A percentile compares a stretch with the other conserved stretches of the same genome.
These are phyloP conservation scores for Pulchroboletus neoregius DNA, from an alignment of 1,284 basidiomycete species.

Conservation along the genomic window DNA sequence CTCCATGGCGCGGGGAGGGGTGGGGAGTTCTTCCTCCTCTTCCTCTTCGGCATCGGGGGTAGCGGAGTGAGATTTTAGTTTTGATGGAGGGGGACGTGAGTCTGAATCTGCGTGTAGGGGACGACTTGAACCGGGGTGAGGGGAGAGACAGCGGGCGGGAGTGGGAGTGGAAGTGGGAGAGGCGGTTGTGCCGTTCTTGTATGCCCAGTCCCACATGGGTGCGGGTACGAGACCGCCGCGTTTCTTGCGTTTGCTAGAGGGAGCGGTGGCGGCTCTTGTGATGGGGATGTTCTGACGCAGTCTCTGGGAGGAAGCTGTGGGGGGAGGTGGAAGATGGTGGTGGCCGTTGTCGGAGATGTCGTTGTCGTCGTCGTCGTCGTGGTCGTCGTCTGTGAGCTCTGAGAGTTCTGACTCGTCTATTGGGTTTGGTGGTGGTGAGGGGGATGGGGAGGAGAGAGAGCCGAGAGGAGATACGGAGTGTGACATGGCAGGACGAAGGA, in stretches of 20 bases:
- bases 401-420: conserved; percentile 69
- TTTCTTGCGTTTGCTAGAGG: conserved; percentile 47
- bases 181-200: conserved; percentile 33
- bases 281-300: conserved; percentile 7
- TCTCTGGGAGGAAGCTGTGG: conserved; percentile 8
- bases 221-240: conserved; percentile 65
- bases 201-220: conserved; percentile 76
- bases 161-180: conserved; percentile 10
- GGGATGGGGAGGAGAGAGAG: conserved; percentile 54
- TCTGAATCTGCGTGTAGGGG: no score
- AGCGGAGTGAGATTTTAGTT: conserved; percentile 20
- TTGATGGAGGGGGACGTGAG: neutral
- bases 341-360: conserved; percentile 23
- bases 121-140: neutral
- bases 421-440: conserved; percentile 36
- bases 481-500: conserved; percentile 15
- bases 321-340: conserved; percentile 21
- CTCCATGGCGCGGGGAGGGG: conserved; percentile 55
- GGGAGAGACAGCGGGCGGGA: conserved; percentile 7
- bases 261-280: conserved; percentile 16
- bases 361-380: conserved; percentile 36
- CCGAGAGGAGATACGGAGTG: conserved; percentile 43
- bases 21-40: conserved; percentile 46
- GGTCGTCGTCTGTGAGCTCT: conserved; percentile 76
- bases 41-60: conserved; percentile 42